Evolutionary conservation across 2,329 filamentous ascomycete species (phyloP).

Genomic region (Talaromyces sp.): DNA sequence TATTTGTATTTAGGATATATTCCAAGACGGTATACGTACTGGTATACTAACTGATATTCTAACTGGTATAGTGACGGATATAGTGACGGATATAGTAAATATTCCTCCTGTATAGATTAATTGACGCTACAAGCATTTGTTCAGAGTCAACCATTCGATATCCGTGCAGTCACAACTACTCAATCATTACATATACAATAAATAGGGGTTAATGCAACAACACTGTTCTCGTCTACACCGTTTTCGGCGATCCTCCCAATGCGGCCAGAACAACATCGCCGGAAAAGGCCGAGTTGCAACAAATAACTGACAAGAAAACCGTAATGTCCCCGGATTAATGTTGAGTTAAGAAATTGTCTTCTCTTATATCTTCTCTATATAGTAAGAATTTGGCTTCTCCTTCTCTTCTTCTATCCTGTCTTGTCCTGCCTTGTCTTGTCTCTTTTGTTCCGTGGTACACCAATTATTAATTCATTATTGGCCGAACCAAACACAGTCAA

Average conservation of each 20-base stretch:
- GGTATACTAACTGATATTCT: too few relatives aligned
- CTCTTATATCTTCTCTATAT: neutral
- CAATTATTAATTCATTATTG: neutral
- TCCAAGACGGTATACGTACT: too few relatives aligned
- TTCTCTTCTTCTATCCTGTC: neutral
- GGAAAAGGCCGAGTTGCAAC: neutral
- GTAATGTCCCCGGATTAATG: too few relatives aligned
- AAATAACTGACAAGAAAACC: neutral
- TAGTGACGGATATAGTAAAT: too few relatives aligned
- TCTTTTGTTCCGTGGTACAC: neutral
- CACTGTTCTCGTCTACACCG: neutral
- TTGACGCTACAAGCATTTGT: too few relatives aligned
- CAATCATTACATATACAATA: too few relatives aligned
- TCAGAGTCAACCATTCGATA: too few relatives aligned
- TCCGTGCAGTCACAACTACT: too few relatives aligned
- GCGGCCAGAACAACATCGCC: neutral
- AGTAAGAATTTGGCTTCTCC: too few relatives aligned
- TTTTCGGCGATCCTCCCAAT: conserved; percentile 10
- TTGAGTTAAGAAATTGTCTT: neutral
- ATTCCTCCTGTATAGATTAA: too few relatives aligned
- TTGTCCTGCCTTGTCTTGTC: neutral
- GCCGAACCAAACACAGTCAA: neutral
- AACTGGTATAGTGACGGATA: too few relatives aligned
- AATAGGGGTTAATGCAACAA: neutral
- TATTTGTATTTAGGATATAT: too few relatives aligned